Conservation (phyloP, 2,329 filamentous ascomycete species). For the Tympanopsis confertula region DNA sequence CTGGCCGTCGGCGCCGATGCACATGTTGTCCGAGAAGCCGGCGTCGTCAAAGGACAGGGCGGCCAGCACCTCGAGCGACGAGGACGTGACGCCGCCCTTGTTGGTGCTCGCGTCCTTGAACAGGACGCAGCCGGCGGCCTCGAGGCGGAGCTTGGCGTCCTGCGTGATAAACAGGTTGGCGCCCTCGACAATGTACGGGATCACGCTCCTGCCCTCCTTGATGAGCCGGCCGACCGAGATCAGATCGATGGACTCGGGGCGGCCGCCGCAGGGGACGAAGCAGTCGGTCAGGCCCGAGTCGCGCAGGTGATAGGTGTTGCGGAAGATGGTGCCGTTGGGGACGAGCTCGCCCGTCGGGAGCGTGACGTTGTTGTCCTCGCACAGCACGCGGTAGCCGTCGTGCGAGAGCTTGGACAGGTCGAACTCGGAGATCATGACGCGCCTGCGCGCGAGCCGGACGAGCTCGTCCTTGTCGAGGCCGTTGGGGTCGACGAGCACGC, state of each 20-base stretch:
- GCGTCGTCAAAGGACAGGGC: constrained; percentile 87
- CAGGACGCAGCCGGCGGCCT: constrained; percentile 85
- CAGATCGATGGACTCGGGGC: constrained; percentile 91
- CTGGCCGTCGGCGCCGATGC: constrained; percentile 59
- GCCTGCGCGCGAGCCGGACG: constrained; percentile 69
- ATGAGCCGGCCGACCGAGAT: constrained; percentile 80
- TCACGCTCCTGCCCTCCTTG: constrained; percentile 71
- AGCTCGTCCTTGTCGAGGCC: constrained; percentile 80
- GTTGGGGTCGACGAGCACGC: constrained; percentile 85
- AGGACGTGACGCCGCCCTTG: constrained; percentile 96
- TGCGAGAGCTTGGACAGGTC: constrained; percentile 75
- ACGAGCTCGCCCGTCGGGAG: constrained; percentile 79
- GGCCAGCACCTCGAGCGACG: constrained; percentile 88
- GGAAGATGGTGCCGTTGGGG: constrained; percentile 86
- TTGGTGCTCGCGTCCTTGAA: constrained; percentile 98
- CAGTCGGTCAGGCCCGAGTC: constrained; percentile 66
- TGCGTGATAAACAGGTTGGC: constrained; percentile 98
- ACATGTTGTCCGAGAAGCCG: constrained; percentile 88
- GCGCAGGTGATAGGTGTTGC: constrained; percentile 92
- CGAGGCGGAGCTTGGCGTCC: constrained; percentile 88
- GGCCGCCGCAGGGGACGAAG: constrained; percentile 92
- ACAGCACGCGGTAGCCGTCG: constrained; percentile 80
- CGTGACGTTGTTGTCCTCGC: constrained; percentile 81
- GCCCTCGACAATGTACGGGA: constrained; percentile 94
- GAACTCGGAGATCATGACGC: constrained; percentile 82